Base-by-base conservation (phyloP, 495 filamentous ascomycete genomes). In the Astrothelium subdiscretum region DNA sequence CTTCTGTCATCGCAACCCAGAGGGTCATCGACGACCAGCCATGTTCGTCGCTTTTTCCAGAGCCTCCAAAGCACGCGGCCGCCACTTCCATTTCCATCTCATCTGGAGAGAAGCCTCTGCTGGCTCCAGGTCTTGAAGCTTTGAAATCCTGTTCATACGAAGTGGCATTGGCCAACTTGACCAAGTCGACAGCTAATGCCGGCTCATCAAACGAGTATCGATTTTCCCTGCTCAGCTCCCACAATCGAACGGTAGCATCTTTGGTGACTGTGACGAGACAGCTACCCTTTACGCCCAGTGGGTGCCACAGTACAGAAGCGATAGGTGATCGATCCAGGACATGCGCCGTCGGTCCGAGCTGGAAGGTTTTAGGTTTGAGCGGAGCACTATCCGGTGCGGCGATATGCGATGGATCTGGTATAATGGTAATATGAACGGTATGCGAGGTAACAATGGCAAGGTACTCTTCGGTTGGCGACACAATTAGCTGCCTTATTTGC, bases 1-100 rank as follows among this genome's bases (percentile, higher is more conserved):
- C 91, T 29, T 88, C 87, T 35, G 78, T 80, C 90, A 95, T 96
- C 18, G 88, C 90, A 51, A 95, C 75, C 90, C 90, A 96, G 20
- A 96, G 75, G 2, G 91, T 95, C 90, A 94, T 95, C 15, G 89
- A 79, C 6, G 88, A 86, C 91, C 91, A 96, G 31, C 86, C 86
- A 67, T 89, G 83, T 59, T 91, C 89, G 31, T 74, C 78, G 38
- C 77, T 77, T 29, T 69, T 74, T 31, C 85, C 86, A 59, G 76
- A 84, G 22, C 85, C 85, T 0, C 86, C 87, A 73, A 96, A 95
- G 68, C 85, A 89, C 43, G 91, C 89, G 4, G 90, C 85, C 13
- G 88, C 89, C 13, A 92, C 87, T 65, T 92, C 87, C 87, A 96
- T 91, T 62, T 95, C 90, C 40, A 90, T 78, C 5, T 80, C 78